phyloP scores from a whole-genome alignment of 768 basidiomycete genomes.

The Auricularia auricula-judae region DNA sequence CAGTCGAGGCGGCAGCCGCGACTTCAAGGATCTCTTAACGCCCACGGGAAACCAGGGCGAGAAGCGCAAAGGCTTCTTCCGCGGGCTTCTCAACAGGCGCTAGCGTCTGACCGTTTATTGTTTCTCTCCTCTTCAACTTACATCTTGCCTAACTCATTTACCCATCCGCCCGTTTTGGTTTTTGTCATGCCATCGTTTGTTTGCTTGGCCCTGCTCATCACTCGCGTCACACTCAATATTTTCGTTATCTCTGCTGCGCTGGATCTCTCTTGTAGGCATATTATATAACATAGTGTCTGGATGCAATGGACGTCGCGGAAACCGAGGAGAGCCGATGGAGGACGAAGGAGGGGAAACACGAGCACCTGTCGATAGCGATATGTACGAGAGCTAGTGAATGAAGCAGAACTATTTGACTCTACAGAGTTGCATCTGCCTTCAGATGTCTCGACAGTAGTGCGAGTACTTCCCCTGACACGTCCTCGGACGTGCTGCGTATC shows the following conservation, averaged over 20 bases:
- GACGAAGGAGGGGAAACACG: not conserved
- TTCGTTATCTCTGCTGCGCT: not conserved
- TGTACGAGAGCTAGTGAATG: not conserved
- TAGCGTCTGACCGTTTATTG: slow-evolving; percentile 10
- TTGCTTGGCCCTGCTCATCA: no score
- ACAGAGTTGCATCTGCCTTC: slow-evolving; percentile 7
- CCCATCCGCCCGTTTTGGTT: not conserved
- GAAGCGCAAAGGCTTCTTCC: slow-evolving; percentile 30
- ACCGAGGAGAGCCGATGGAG: not conserved
- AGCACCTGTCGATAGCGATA: not conserved
- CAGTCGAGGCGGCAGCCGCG: not conserved
- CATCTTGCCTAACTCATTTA: not conserved
- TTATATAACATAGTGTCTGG: not conserved
- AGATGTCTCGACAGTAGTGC: slow-evolving; percentile 31
- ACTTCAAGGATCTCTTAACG: not conserved
- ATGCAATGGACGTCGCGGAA: not conserved
- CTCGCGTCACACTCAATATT: no score
- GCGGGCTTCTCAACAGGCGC: slow-evolving; percentile 28
- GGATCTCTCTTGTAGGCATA: not conserved
- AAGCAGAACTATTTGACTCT: not conserved
- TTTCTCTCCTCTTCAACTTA: not conserved
- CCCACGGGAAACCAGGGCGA: slow-evolving; percentile 9
- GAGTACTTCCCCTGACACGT: slow-evolving; percentile 65
- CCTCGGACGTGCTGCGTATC: slow-evolving; percentile 88
- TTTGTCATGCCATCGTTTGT: no score